phyloP scores from a whole-genome alignment of 148 eudicot species.

The Polygonum aviculare region DNA sequence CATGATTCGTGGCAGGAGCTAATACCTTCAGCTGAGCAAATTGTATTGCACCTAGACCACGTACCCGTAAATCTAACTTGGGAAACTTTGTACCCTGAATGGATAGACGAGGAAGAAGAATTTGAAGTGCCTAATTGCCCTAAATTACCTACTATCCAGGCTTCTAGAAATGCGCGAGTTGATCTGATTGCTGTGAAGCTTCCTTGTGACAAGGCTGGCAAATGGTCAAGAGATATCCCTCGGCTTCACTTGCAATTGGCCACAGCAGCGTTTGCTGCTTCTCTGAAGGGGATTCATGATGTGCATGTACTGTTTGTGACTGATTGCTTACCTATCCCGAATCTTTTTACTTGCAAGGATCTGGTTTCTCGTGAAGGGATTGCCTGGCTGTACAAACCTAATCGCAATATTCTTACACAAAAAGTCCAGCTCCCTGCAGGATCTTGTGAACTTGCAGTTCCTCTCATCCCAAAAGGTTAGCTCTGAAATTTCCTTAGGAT shows the following conservation, averaged over 20 bases:
- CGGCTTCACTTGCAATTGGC: slow-evolving; percentile 83
- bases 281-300: slow-evolving; percentile 53
- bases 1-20: slow-evolving; percentile 50
- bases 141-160: not conserved
- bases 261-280: slow-evolving; percentile 71
- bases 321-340: slow-evolving; percentile 77
- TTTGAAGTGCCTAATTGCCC: slow-evolving; percentile 6
- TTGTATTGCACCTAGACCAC: slow-evolving; percentile 46
- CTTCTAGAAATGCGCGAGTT: not conserved
- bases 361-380: slow-evolving; percentile 52
- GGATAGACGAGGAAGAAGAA: slow-evolving; percentile 15
- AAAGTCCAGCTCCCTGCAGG: slow-evolving; percentile 85
- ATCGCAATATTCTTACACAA: slow-evolving; percentile 58
- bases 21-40: slow-evolving; percentile 68
- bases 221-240: slow-evolving; percentile 80
- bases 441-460: slow-evolving; percentile 87
- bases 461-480: slow-evolving; percentile 74
- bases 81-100: slow-evolving; percentile 8
- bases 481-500: not conserved
- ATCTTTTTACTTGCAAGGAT: slow-evolving; percentile 87
- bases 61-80: slow-evolving; percentile 12
- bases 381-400: slow-evolving; percentile 71
- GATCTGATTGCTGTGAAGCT: slow-evolving; percentile 13
- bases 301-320: slow-evolving; percentile 64
- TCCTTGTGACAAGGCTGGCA: slow-evolving; percentile 29